Evolutionary conservation across 495 filamentous ascomycete species (phyloP).

Genomic region (Lichenothelia convexa): DNA sequence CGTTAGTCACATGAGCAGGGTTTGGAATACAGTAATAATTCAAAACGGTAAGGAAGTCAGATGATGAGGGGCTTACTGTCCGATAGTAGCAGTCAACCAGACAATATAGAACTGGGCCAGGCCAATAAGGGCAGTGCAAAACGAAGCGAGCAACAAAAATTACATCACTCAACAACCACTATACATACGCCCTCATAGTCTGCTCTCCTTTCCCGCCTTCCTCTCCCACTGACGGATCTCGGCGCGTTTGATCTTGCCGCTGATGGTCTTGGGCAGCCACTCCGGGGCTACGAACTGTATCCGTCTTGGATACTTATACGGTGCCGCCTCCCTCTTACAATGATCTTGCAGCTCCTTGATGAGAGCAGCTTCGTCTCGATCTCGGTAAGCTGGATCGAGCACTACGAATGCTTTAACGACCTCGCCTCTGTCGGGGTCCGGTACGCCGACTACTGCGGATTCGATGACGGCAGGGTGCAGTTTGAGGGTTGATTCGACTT

Average conservation of each 20-base stretch:
- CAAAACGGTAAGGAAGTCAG: no score
- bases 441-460: constrained; percentile 9
- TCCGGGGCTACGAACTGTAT: constrained; percentile 9
- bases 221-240: no score
- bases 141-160: no score
- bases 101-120: no score
- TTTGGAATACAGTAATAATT: no score
- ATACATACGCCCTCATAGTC: no score
- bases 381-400: constrained; percentile 2
- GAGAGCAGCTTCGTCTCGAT: constrained; percentile 1
- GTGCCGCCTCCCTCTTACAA: constrained; percentile 11
- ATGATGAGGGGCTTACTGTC: no score
- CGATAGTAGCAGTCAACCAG: no score
- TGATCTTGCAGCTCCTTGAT: constrained; percentile 10
- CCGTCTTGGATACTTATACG: constrained; percentile 13
- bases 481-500: constrained; percentile 12
- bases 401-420: constrained; percentile 12
- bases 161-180: no score
- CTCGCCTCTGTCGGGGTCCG: constrained; percentile 8
- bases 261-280: constrained; percentile 13
- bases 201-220: no score
- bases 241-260: constrained; percentile 11
- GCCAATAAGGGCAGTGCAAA: no score
- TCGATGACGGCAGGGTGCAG: constrained; percentile 11
- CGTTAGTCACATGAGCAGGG: no score